Conservation (phyloP, 73 alveolate species). For the Tetrahymena borealis region DNA sequence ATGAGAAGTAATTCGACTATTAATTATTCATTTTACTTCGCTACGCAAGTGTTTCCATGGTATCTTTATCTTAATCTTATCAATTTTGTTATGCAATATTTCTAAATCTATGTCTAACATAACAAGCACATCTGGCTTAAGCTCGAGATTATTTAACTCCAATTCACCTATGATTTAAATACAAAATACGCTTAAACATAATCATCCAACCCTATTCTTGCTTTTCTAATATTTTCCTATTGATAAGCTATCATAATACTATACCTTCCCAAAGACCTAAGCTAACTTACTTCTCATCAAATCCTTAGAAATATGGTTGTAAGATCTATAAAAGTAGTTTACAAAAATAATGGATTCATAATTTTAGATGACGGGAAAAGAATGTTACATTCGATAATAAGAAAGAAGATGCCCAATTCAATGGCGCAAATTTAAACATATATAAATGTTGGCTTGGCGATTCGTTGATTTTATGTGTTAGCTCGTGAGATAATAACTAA, state of each 20-base stretch:
- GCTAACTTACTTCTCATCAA: background rate
- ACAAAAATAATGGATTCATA: background rate
- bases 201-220: background rate
- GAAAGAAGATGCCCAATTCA: background rate
- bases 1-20: background rate
- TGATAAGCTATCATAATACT: too few species aligned
- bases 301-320: background rate
- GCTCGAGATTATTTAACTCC: background rate
- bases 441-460: too few species aligned
- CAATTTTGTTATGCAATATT: background rate
- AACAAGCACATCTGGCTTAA: background rate
- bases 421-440: conserved; percentile 1
- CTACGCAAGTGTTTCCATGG: background rate
- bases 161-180: background rate
- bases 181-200: background rate
- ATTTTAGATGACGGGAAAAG: background rate
- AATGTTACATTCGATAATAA: background rate
- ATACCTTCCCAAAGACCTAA: background rate
- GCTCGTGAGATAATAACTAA: too few species aligned
- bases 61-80: background rate
- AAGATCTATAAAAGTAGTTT: background rate
- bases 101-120: background rate
- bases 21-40: background rate
- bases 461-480: too few species aligned
- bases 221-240: too few species aligned